Base-by-base conservation (phyloP, 176 grass and related monocot genomes). In the Musa schizocarpa region DNA sequence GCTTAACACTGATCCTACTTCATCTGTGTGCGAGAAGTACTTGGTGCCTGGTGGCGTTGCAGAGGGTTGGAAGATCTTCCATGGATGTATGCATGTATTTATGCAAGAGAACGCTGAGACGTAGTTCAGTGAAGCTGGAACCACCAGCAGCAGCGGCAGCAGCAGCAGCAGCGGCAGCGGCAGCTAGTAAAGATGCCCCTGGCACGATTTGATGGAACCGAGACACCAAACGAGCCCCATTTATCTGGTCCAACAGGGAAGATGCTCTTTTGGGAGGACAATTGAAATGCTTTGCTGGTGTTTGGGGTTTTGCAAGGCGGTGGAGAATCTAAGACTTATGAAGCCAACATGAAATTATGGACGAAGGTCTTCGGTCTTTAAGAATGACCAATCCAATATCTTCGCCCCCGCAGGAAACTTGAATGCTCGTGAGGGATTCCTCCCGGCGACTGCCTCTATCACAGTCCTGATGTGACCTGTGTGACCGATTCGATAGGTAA, bases 61-160 rank as follows among this genome's bases (percentile, higher is more conserved):
- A 65, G 63, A 43, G 65, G 34, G 26, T 68, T 68, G 65, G 65
- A 68, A 68, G 25, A 68, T 68, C 65, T 29, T 68, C 25, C 24
- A 68, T 68, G 57, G n/a, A 34, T 43, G 65, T 13, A 68, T 68
- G 25, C 65, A 68, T 43, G 19, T 8, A 34, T 43, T 23, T 13
- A 43, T 68, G 25, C 65, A 68, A 34, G 25, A 43, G 24, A 68
- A 29, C 8, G 24, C 65, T 16, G 25, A 43, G 25, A 43, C 26
- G 9, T 68, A 34, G 65, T 1, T 13, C 34, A 11, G 1, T 68
- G 65, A 29, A 34, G 26, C 65, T 68, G 65, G 65, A 68, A 61
- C 57, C 17, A 68, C 23, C 26, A 17, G 13, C 65, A 68, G 13
- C 13, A 68, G 65, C 21, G 27, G 65, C 65, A 67, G 65, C 65